Evolutionary conservation across 106 monocot species (phyloP).

Genomic region (Platanthera guangdongensis): DNA sequence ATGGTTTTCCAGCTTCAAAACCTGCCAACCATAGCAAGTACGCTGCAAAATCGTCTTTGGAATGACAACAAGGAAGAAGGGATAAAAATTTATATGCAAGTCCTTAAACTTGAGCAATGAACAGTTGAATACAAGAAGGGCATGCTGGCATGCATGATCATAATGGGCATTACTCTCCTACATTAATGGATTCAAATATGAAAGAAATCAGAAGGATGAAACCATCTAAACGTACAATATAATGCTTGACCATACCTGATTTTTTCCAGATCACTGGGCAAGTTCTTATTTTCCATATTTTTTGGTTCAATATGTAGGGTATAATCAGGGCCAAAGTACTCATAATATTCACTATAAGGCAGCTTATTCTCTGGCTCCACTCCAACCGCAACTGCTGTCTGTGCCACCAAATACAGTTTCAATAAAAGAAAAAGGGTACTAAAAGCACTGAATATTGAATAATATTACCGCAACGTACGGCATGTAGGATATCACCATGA

Average conservation of each 20-base stretch:
- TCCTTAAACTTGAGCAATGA: not conserved
- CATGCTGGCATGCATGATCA: not conserved
- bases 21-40: too few species aligned
- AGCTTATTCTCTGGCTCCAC: constrained; percentile 65
- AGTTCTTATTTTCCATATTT: constrained; percentile 47
- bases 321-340: constrained; percentile 74
- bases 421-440: constrained; percentile 3
- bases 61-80: too few species aligned
- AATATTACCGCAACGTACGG: not conserved
- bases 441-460: not conserved
- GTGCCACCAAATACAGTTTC: constrained; percentile 7
- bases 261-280: constrained; percentile 49
- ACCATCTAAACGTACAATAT: not conserved
- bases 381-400: constrained; percentile 75
- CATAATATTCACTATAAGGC: constrained; percentile 73
- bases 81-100: not conserved
- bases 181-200: not conserved
- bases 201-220: not conserved
- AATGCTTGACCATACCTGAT: constrained; percentile 29
- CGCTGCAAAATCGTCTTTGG: too few species aligned
- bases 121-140: not conserved
- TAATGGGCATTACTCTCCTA: not conserved
- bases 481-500: too few species aligned
- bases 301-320: constrained; percentile 46
- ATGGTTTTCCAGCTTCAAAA: too few species aligned